These are phyloP conservation scores for Calonectria pauciramosa DNA, from an alignment of 2,329 filamentous ascomycete genomes.

Conservation along the genomic window DNA sequence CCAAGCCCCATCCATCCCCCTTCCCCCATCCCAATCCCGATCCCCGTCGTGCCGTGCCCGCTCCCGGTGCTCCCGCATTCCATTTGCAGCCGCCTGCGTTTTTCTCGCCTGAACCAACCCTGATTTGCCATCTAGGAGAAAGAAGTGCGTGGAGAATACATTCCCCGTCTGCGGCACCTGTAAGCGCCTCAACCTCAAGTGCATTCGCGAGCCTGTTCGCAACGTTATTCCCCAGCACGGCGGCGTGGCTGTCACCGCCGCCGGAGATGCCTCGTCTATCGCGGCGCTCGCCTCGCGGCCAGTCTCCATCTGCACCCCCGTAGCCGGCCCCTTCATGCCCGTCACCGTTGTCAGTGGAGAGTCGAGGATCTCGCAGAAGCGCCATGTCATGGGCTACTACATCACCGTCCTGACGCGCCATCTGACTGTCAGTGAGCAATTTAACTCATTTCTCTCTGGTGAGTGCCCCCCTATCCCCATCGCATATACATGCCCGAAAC, in stretches of 20 bases:
- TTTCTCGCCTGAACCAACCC: not conserved
- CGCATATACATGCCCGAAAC: not conserved
- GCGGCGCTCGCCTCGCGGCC: not conserved
- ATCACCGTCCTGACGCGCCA: slow-evolving; percentile 9
- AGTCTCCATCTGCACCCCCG: not conserved
- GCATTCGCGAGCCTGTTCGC: not conserved
- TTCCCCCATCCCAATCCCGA: not conserved
- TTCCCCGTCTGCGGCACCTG: slow-evolving; percentile 19
- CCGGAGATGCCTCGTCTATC: not conserved
- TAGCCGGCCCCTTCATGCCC: not conserved
- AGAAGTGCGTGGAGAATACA: slow-evolving; percentile 18
- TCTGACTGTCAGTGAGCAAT: slow-evolving; percentile 14
- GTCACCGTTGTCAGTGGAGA: not conserved
- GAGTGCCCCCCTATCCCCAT: not conserved
- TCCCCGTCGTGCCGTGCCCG: not conserved
- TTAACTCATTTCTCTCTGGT: slow-evolving; percentile 23
- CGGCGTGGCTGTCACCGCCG: not conserved
- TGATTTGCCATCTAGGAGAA: not conserved
- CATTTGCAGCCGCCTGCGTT: no score
- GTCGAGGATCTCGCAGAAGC: slow-evolving; percentile 1
- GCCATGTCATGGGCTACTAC: slow-evolving; percentile 20
- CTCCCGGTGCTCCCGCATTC: not conserved
- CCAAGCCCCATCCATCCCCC: not conserved
- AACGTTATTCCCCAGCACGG: not conserved
- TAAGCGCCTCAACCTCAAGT: slow-evolving; percentile 11